Base-by-base conservation (phyloP, 2,329 filamentous ascomycete genomes). In the Hysterium pulicare region DNA sequence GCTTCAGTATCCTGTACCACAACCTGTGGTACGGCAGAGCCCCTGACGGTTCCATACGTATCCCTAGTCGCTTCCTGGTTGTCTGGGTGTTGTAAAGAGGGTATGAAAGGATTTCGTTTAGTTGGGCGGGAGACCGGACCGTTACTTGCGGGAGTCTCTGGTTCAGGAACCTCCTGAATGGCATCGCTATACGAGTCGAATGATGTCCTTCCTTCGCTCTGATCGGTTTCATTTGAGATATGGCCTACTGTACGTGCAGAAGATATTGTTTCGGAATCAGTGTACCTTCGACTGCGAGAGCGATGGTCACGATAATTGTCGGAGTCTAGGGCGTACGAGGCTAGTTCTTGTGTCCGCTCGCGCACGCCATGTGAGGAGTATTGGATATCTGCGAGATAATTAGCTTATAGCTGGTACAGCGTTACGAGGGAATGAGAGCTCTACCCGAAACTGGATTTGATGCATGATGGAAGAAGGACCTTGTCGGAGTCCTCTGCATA, bases 291-390 rank as follows among this genome's bases (percentile, higher is more conserved):
- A 33, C 52, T 45, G 32, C 47, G 50, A 20, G 48, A 50, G 4
- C 53, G 53, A 47, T 53, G 52, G 39, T 60, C 59, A 13, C 11
- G 20, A 50, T 63, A 66, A 24, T 56, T 44, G 31, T 61, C 62
- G 31, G 64, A 51, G 33, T 59, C 64, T 58, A 95, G 77, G 38
- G 88, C 83, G 62, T 90, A 89, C 15, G 81, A 88, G 33, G 90
- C 90, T 43, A 95, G 75, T 67, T 95, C 88, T 39, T 89, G 87
- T 2, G 90, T 94, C 61, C 93, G 85, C 67, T 93, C 84, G 50
- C 90, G 84, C 31, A 95, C 85, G 51, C 83, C 86, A 45, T 83
- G 81, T 24, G 77, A 77, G 30, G 87, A 86, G 65, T 87, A 87
- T 54, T 87, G 81, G 15, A 81, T 85, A 60, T 91, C 86, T 67